Conservation (phyloP, 164 flowering plant species). For the Hamamelis virginiana region DNA sequence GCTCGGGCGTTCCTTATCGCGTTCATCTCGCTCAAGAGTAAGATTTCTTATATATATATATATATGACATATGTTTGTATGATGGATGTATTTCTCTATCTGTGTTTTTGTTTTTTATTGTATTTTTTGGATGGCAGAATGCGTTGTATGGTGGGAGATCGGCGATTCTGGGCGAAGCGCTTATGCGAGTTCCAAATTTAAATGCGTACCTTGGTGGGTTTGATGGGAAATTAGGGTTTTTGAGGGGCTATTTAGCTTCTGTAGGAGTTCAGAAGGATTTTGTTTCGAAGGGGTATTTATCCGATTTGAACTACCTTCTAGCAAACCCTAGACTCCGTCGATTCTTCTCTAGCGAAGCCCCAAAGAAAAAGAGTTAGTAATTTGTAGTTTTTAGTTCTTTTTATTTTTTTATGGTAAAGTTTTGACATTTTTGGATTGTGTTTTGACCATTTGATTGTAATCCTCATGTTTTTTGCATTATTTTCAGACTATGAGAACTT, state of each 20-base stretch:
- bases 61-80: too few species aligned
- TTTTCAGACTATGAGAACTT: slow-evolving; percentile 74
- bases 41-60: background rate
- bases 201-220: slow-evolving; percentile 10
- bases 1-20: slow-evolving; percentile 38
- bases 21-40: slow-evolving; percentile 39
- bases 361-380: slow-evolving; percentile 79
- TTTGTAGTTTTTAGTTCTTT: background rate
- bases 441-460: background rate
- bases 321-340: slow-evolving; percentile 51
- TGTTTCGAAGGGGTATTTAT: slow-evolving; percentile 19
- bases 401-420: background rate
- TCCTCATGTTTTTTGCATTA: background rate
- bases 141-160: slow-evolving; percentile 32
- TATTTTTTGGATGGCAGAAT: slow-evolving; percentile 10
- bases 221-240: slow-evolving; percentile 38
- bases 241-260: slow-evolving; percentile 57
- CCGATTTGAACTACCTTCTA: slow-evolving; percentile 38
- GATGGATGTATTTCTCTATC: background rate
- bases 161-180: slow-evolving; percentile 18
- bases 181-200: slow-evolving; percentile 6
- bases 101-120: background rate
- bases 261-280: slow-evolving; percentile 35
- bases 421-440: background rate
- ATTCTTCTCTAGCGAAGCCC: slow-evolving; percentile 62